Evolutionary conservation across 2,329 filamentous ascomycete species (phyloP).

Genomic region (Trichoderma guizhouense): DNA sequence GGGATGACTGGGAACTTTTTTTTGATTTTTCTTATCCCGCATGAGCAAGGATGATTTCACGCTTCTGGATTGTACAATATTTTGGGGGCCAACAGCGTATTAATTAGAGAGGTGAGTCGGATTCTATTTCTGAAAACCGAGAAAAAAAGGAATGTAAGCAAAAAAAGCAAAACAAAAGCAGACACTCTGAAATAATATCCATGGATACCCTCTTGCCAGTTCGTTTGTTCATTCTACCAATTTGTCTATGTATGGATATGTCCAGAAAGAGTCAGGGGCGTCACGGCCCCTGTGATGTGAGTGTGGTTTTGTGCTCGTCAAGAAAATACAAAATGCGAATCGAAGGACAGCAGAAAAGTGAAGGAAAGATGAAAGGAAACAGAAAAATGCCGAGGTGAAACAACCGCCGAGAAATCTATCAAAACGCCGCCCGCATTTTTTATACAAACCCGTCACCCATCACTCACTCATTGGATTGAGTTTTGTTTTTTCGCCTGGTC

Average conservation of each 20-base stretch:
- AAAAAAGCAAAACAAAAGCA: background rate
- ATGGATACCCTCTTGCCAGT: background rate
- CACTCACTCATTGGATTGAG: background rate
- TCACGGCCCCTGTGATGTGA: background rate
- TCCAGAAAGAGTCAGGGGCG: background rate
- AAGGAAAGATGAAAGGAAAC: background rate
- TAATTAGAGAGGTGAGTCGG: slow-evolving; percentile 3
- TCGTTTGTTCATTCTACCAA: slow-evolving; percentile 4
- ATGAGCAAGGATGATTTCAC: slow-evolving; percentile 6
- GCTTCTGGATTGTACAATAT: slow-evolving; percentile 18
- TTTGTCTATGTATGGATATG: background rate
- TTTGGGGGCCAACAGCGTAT: slow-evolving; percentile 11
- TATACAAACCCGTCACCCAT: slow-evolving; percentile 14
- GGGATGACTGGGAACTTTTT: slow-evolving; percentile 15
- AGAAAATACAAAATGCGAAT: background rate
- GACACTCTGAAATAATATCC: background rate
- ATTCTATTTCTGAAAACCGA: background rate
- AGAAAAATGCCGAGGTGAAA: background rate
- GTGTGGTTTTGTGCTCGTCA: background rate
- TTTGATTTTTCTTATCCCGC: background rate
- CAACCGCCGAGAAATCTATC: slow-evolving; percentile 17
- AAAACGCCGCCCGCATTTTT: slow-evolving; percentile 24
- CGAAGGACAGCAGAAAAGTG: background rate
- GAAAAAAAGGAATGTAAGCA: background rate
- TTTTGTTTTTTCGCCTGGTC: background rate